Conservation (phyloP, 2,329 filamentous ascomycete species). For the Fusarium tjaetaba region DNA sequence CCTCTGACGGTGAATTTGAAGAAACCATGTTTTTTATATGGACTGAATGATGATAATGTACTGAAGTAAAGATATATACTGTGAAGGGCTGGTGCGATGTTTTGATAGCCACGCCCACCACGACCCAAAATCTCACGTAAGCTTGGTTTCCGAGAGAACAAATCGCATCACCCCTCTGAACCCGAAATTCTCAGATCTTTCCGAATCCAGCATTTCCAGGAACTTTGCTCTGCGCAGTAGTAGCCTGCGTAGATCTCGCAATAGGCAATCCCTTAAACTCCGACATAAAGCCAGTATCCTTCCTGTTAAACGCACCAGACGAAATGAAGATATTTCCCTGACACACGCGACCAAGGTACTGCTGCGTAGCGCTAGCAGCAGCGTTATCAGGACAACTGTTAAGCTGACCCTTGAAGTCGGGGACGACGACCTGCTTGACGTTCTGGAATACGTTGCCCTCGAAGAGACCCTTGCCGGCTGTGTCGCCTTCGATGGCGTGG, state of each 20-base stretch:
- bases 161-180: not conserved
- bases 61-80: not conserved
- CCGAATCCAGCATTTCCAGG: conserved; percentile 6
- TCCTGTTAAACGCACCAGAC: conserved; percentile 8
- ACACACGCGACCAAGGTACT: conserved; percentile 21
- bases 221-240: not conserved
- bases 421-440: conserved; percentile 31
- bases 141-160: not conserved
- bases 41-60: not conserved
- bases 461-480: conserved; percentile 39
- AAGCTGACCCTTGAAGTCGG: conserved; percentile 37
- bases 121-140: not conserved
- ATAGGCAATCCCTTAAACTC: conserved; percentile 22
- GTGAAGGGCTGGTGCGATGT: fast-evolving
- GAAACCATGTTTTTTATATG: not conserved
- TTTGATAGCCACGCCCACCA: not conserved
- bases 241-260: conserved; percentile 3
- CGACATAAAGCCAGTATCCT: conserved; percentile 27
- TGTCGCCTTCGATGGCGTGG: conserved; percentile 43
- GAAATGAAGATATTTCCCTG: conserved; percentile 20
- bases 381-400: conserved; percentile 39
- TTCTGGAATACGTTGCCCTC: conserved; percentile 43
- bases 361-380: conserved; percentile 17
- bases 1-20: fast-evolving
- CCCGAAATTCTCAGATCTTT: not conserved